Evolutionary conservation across 1,284 basidiomycete species (phyloP).

Genomic region (Cryptococcus sp.): DNA sequence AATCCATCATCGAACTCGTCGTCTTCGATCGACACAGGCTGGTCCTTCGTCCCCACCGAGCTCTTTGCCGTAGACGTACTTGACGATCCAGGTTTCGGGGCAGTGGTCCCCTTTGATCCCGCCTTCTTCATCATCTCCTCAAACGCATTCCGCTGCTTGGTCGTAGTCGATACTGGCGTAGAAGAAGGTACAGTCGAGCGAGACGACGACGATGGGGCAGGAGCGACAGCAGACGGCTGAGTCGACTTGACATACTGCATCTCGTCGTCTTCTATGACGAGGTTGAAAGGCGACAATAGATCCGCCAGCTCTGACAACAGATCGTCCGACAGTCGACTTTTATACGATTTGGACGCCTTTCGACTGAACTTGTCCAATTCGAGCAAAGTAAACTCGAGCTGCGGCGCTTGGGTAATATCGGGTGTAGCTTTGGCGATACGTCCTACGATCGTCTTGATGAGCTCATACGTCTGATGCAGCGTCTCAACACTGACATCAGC

Average conservation of each 20-base stretch:
- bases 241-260: conserved; percentile 28
- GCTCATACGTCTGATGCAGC: conserved; percentile 75
- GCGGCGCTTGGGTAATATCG: conserved; percentile 22
- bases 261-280: conserved; percentile 38
- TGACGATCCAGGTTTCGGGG: conserved; percentile 2
- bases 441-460: conserved; percentile 69
- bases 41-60: no score
- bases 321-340: conserved; percentile 42
- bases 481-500: conserved; percentile 57
- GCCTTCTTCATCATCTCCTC: conserved; percentile 43
- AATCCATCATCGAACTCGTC: conserved; percentile 36
- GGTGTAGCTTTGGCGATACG: conserved; percentile 43
- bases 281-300: conserved; percentile 37
- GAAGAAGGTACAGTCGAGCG: background rate
- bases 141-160: conserved; percentile 39
- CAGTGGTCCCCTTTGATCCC: conserved; percentile 8
- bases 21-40: conserved; percentile 7
- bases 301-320: conserved; percentile 45
- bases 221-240: background rate
- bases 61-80: conserved; percentile 1
- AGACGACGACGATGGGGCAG: background rate
- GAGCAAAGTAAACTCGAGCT: conserved; percentile 26
- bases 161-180: background rate
- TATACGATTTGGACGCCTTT: conserved; percentile 33
- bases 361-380: conserved; percentile 46